Percentiles rank a stretch among this genome's conserved stretches.
Conservation (phyloP, 2,329 filamentous ascomycete genomes). For the Phialemonium atrogriseum region DNA sequence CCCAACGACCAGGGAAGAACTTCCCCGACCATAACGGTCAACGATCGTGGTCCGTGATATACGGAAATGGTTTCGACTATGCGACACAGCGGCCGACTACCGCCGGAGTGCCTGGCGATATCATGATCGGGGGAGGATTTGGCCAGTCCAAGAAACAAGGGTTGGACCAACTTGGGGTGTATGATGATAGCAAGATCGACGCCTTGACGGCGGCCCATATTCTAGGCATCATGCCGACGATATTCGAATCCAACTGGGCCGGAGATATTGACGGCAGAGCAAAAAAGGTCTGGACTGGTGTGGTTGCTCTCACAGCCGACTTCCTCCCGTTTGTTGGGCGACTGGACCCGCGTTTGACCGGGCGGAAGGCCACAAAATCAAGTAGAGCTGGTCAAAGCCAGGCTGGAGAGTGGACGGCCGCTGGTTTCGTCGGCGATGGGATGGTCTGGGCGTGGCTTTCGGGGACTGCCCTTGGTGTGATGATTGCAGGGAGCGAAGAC, state of each 20-base stretch:
- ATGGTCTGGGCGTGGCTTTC: slow-evolving; percentile 2
- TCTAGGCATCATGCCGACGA: slow-evolving; percentile 30
- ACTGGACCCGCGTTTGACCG: background rate
- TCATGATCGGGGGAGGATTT: slow-evolving; percentile 49
- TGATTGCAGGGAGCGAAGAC: background rate
- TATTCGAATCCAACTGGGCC: slow-evolving; percentile 32
- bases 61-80: slow-evolving; percentile 40
- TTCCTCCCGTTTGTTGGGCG: background rate
- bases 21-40: slow-evolving; percentile 23
- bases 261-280: slow-evolving; percentile 14
- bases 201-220: slow-evolving; percentile 29
- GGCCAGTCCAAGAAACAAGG: slow-evolving; percentile 31
- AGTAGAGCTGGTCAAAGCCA: background rate
- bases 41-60: slow-evolving; percentile 43
- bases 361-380: background rate
- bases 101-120: slow-evolving; percentile 26
- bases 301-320: slow-evolving; percentile 39
- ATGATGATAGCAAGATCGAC: slow-evolving; percentile 35
- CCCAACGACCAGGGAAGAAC: slow-evolving; percentile 30
- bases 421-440: slow-evolving; percentile 1
- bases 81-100: slow-evolving; percentile 35
- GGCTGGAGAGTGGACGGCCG: background rate
- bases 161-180: slow-evolving; percentile 35
- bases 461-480: background rate
- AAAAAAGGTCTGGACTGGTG: slow-evolving; percentile 39